A percentile compares a stretch with the other conserved stretches of the same genome.
These are phyloP conservation scores for Sporothrix mexicana DNA, from an alignment of 2,329 filamentous ascomycete species.

Conservation along the genomic window DNA sequence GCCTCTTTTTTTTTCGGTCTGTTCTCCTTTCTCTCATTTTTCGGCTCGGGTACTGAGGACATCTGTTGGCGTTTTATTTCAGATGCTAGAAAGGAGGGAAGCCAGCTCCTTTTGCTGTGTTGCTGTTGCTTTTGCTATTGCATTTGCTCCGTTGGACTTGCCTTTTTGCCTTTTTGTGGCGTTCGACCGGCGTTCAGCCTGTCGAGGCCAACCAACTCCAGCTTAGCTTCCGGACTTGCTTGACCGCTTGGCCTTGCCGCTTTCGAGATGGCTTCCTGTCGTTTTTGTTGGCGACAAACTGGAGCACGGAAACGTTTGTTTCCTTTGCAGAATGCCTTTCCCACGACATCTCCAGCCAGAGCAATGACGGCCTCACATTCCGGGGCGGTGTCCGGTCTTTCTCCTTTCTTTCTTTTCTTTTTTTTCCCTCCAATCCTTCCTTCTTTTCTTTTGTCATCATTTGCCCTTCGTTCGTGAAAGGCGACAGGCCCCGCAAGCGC, in stretches of 20 bases:
- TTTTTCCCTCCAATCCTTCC: no score
- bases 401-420: no score
- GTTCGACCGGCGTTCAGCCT: not conserved
- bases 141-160: not conserved
- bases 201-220: slow-evolving; percentile 1
- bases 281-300: not conserved
- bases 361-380: not conserved
- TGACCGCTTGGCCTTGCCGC: not conserved
- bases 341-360: not conserved
- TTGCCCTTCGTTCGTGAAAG: not conserved
- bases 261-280: not conserved
- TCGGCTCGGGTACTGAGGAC: not conserved
- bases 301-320: not conserved
- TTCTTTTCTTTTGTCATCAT: no score
- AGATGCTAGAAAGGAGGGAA: not conserved
- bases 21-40: not conserved
- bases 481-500: not conserved
- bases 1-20: no score
- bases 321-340: not conserved
- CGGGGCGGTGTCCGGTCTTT: not conserved
- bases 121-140: no score
- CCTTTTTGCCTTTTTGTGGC: no score
- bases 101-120: no score
- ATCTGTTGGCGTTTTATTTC: not conserved
- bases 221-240: not conserved